phyloP scores from a whole-genome alignment of 805 yeast genomes.

The Debaryomyces maramus region DNA sequence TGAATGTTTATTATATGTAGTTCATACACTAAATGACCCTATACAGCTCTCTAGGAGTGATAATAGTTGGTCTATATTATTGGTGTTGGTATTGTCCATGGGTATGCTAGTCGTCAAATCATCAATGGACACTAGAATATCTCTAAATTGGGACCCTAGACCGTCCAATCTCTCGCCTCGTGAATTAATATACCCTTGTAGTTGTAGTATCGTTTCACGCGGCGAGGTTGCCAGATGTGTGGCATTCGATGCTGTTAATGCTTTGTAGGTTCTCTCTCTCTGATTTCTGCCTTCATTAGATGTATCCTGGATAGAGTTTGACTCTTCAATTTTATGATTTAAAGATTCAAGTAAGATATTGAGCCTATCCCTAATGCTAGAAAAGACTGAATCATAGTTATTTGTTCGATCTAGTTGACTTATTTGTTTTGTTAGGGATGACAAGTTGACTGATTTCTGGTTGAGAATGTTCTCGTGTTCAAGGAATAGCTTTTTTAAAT shows the following conservation, averaged over 20 bases:
- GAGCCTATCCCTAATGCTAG: neutral
- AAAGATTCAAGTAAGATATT: neutral
- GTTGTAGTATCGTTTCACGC: slow-evolving; percentile 12
- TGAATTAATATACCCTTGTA: slow-evolving; percentile 12
- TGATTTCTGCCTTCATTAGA: slow-evolving; percentile 9
- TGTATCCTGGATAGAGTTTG: neutral
- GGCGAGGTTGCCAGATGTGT: slow-evolving; percentile 11
- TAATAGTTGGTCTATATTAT: slow-evolving; percentile 17
- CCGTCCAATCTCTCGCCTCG: neutral
- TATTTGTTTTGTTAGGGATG: neutral
- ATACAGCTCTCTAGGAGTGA: slow-evolving; percentile 18
- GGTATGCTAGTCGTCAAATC: slow-evolving; percentile 16
- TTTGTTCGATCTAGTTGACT: neutral
- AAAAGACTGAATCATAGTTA: neutral
- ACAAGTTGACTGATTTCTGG: slow-evolving; percentile 4
- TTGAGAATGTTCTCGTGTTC: slow-evolving; percentile 3
- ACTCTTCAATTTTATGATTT: neutral
- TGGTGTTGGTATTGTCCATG: slow-evolving; percentile 9
- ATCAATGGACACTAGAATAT: slow-evolving; percentile 13
- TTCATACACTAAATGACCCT: slow-evolving; percentile 2
- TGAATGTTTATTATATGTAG: neutral
- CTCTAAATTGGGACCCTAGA: slow-evolving; percentile 7
- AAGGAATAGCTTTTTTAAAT: neutral
- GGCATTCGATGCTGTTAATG: slow-evolving; percentile 9
- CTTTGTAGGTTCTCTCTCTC: slow-evolving; percentile 14